These are phyloP conservation scores for Hyaloperonospora brassicae DNA, from an alignment of 352 stramenopile genomes.

Conservation along the genomic window DNA sequence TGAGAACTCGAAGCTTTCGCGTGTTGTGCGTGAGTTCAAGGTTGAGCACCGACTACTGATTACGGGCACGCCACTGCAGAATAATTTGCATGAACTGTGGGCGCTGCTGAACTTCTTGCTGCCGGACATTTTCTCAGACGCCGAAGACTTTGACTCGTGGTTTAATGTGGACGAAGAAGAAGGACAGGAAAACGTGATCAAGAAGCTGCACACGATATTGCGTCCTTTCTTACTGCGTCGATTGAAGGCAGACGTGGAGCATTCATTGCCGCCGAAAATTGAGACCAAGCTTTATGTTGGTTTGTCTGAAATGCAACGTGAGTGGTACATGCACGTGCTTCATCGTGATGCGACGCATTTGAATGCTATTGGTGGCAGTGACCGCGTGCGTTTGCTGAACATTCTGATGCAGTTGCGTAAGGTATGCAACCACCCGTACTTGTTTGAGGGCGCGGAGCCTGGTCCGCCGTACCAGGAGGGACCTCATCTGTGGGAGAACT, in stretches of 20 bases:
- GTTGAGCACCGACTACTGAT: constrained; percentile 93
- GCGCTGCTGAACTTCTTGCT: constrained; percentile 99
- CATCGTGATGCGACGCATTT: constrained; percentile 93
- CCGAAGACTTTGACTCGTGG: constrained; percentile 98
- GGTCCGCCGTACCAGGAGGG: constrained; percentile 95
- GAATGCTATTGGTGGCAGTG: constrained; percentile 95
- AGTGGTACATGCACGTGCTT: constrained; percentile 98
- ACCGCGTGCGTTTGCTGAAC: constrained; percentile 94
- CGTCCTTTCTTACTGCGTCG: constrained; percentile 96
- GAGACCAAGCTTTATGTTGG: constrained; percentile 99
- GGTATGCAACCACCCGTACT: constrained; percentile 99
- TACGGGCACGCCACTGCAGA: constrained; percentile 98
- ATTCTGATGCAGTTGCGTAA: constrained; percentile 98
- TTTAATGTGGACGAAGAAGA: constrained; percentile 97
- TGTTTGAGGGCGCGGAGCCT: constrained; percentile 97
- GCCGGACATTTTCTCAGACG: constrained; percentile 88
- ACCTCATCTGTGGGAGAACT: constrained; percentile 97
- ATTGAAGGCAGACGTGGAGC: constrained; percentile 98
- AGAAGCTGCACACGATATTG: constrained; percentile 96
- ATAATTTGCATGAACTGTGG: constrained; percentile 99
- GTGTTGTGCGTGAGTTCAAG: constrained; percentile 83
- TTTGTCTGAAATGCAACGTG: constrained; percentile 95
- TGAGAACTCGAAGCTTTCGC: constrained; percentile 86
- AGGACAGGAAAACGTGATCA: constrained; percentile 95
- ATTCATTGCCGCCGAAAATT: constrained; percentile 94